Conservation (phyloP, 768 basidiomycete genomes). For the Boletus pseudopeckii region DNA sequence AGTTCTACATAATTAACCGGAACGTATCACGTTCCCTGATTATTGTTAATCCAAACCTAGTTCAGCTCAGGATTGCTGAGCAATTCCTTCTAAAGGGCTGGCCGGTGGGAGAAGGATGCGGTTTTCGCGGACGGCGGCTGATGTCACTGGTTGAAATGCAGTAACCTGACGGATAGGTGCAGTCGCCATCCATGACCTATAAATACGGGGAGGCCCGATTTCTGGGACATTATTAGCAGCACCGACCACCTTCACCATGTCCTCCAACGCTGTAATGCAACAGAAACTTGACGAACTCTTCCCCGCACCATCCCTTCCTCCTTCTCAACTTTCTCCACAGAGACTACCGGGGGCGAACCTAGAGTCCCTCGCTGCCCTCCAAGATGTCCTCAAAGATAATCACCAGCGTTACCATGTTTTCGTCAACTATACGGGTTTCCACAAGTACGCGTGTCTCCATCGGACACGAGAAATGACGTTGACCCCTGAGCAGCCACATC, state of each 20-base stretch:
- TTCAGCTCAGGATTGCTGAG: no score
- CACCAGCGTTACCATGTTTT: constrained; percentile 48
- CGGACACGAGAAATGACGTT: background rate
- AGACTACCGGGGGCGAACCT: constrained; percentile 25
- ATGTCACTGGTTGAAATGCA: no score
- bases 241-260: constrained; percentile 5
- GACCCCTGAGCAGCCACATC: constrained; percentile 18
- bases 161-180: no score
- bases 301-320: constrained; percentile 25
- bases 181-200: background rate
- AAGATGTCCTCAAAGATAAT: constrained; percentile 44
- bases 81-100: no score
- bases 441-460: constrained; percentile 41
- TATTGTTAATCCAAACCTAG: no score
- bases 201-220: background rate
- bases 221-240: background rate
- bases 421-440: constrained; percentile 43
- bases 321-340: constrained; percentile 23
- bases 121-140: no score
- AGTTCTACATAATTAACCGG: no score
- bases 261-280: background rate
- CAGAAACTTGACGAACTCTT: constrained; percentile 22
- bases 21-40: no score
- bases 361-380: constrained; percentile 22
- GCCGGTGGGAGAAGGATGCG: no score